Conservation (phyloP, 768 basidiomycete species). For the Tephrocybe rancida region DNA sequence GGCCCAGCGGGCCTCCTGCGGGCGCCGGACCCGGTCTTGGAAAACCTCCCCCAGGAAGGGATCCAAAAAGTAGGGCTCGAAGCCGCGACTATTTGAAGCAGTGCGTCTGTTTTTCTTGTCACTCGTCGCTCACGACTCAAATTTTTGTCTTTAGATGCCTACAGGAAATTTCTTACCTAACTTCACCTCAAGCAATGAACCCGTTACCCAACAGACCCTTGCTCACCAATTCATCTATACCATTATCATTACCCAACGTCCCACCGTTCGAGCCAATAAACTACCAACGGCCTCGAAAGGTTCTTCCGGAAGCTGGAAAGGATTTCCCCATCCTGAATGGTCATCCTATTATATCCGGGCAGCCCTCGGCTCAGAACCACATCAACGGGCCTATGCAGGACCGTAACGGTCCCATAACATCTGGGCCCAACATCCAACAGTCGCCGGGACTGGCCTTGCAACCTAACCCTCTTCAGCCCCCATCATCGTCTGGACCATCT, state of each 20-base stretch:
- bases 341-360: conserved; percentile 53
- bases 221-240: conserved; percentile 63
- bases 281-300: conserved; percentile 81
- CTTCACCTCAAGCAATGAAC: conserved; percentile 96
- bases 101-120: conserved; percentile 43
- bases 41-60: conserved; percentile 79
- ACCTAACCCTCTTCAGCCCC: conserved; percentile 35
- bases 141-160: conserved; percentile 64
- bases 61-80: conserved; percentile 93
- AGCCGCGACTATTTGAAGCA: conserved; percentile 98
- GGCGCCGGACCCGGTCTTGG: conserved; percentile 53
- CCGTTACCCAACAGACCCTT: conserved; percentile 89
- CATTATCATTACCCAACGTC: conserved; percentile 69
- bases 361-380: conserved; percentile 50
- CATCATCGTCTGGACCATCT: conserved; percentile 27
- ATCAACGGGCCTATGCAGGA: conserved; percentile 51
- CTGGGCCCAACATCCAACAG: conserved; percentile 41
- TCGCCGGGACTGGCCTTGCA: conserved; percentile 22
- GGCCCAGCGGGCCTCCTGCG: conserved; percentile 46
- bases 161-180: conserved; percentile 97
- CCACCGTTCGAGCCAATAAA: conserved; percentile 74
- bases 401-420: conserved; percentile 45
- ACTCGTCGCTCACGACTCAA: conserved; percentile 4
- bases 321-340: conserved; percentile 72
- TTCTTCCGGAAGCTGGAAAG: conserved; percentile 74